These are phyloP conservation scores for Podaxis carcinomalis DNA, from an alignment of 768 basidiomycete genomes.

Conservation along the genomic window DNA sequence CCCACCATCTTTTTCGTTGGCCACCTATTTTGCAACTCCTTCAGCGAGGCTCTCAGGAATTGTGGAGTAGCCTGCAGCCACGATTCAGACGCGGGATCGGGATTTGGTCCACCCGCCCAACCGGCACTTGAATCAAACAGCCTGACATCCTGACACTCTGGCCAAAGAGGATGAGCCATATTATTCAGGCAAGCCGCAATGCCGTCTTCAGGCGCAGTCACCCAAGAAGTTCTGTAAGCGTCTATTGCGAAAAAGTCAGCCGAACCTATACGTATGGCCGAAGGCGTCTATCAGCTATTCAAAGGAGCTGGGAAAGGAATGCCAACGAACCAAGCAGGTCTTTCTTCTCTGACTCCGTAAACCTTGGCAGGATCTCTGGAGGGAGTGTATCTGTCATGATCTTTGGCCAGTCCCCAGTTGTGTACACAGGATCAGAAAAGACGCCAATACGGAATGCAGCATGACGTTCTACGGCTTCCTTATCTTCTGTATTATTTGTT, in stretches of 20 bases:
- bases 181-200: slow-evolving; percentile 40
- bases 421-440: slow-evolving; percentile 47
- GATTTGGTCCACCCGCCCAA: slow-evolving; percentile 43
- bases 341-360: slow-evolving; percentile 41
- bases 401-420: slow-evolving; percentile 48
- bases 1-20: slow-evolving; percentile 42
- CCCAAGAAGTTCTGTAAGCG: slow-evolving; percentile 36
- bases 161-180: slow-evolving; percentile 46
- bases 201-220: slow-evolving; percentile 39
- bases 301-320: neutral
- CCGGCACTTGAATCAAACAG: slow-evolving; percentile 36
- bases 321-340: slow-evolving; percentile 32
- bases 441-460: slow-evolving; percentile 46
- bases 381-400: slow-evolving; percentile 46
- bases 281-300: neutral
- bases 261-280: slow-evolving; percentile 25
- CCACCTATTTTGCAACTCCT: slow-evolving; percentile 34
- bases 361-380: slow-evolving; percentile 40
- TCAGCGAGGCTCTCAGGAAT: slow-evolving; percentile 29
- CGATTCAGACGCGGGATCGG: slow-evolving; percentile 34
- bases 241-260: slow-evolving; percentile 55
- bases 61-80: slow-evolving; percentile 45
- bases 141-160: slow-evolving; percentile 37
- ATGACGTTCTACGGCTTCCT: slow-evolving; percentile 42
- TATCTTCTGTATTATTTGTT: slow-evolving; percentile 38